A percentile compares a stretch with the other conserved stretches of the same genome.
Evolutionary conservation across 192 early-diverging fungal species (phyloP).

Genomic region (Dissophora ornata): DNA sequence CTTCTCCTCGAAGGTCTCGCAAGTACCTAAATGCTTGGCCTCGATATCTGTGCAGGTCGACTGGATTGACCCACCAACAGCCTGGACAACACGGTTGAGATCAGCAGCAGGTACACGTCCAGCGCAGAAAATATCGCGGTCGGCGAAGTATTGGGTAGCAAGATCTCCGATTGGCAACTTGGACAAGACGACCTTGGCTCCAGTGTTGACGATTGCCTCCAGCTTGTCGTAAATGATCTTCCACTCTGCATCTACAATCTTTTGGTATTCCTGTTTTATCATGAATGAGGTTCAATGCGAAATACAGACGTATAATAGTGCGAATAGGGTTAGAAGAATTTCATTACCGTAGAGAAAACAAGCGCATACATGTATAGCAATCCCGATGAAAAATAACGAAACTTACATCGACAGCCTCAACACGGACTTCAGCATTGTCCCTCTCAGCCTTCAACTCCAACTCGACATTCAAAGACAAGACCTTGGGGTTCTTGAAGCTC

Average conservation of each 20-base stretch:
- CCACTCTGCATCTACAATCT: slow-evolving; percentile 99
- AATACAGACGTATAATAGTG: no score
- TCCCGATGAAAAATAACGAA: no score
- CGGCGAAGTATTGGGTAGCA: slow-evolving; percentile 99
- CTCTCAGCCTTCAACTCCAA: slow-evolving; percentile 99
- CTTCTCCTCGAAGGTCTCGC: slow-evolving; percentile 92
- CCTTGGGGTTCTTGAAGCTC: slow-evolving; percentile 88
- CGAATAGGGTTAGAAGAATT: not conserved
- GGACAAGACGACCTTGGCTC: slow-evolving; percentile 97
- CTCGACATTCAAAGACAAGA: slow-evolving; percentile 96
- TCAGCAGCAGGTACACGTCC: slow-evolving; percentile 96
- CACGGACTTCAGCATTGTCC: slow-evolving; percentile 98
- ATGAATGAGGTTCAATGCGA: not conserved
- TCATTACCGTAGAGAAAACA: no score
- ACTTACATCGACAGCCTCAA: slow-evolving; percentile 83
- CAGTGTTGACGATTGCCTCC: slow-evolving; percentile 92
- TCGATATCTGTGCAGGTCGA: slow-evolving; percentile 90
- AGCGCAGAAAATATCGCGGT: slow-evolving; percentile 99
- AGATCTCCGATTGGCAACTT: slow-evolving; percentile 98
- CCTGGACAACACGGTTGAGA: slow-evolving; percentile 92
- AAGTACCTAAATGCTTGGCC: slow-evolving; percentile 85
- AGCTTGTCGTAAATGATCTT: slow-evolving; percentile 99
- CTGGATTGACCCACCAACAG: slow-evolving; percentile 93
- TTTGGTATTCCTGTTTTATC: slow-evolving; percentile 90
- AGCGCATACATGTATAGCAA: no score